These are phyloP conservation scores for Hypericum androsaemum DNA, from an alignment of 345 rosid species.

Conservation along the genomic window DNA sequence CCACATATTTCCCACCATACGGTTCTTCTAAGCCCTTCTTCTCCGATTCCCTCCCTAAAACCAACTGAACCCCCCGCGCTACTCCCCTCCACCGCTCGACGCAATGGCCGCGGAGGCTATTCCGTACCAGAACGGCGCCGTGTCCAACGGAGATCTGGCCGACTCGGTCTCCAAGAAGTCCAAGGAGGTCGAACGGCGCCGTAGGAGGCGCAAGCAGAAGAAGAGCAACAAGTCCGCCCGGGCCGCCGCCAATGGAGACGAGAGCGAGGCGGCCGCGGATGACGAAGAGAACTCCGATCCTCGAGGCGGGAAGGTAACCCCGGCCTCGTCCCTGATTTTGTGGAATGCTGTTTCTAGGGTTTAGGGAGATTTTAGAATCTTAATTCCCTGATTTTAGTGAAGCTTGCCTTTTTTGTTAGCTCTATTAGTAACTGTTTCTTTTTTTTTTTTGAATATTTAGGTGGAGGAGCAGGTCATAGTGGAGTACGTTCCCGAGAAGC, in stretches of 20 bases:
- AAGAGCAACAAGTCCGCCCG: constrained; percentile 45
- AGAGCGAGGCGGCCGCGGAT: constrained; percentile 20
- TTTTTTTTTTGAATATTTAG: constrained; percentile 23
- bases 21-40: too few relatives aligned
- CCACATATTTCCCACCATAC: too few relatives aligned
- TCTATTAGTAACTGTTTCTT: neutral
- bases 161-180: constrained; percentile 39
- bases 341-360: too few relatives aligned
- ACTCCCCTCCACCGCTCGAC: too few relatives aligned
- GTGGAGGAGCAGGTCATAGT: constrained; percentile 50
- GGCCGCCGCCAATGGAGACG: constrained; percentile 18
- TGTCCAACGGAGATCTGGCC: constrained; percentile 41
- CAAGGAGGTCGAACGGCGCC: constrained; percentile 82
- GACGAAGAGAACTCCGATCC: constrained; percentile 36
- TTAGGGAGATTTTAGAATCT: neutral
- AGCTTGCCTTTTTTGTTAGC: neutral
- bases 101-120: constrained; percentile 44
- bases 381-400: neutral
- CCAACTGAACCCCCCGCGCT: too few relatives aligned
- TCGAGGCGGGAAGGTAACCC: constrained; percentile 7
- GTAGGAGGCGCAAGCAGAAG: constrained; percentile 98
- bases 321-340: too few relatives aligned
- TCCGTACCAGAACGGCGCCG: constrained; percentile 32
- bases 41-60: too few relatives aligned
- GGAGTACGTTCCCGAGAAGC: constrained; percentile 85